Evolutionary conservation across 257 asterid genomes (phyloP).

Genomic region (Mitragyna speciosa): DNA sequence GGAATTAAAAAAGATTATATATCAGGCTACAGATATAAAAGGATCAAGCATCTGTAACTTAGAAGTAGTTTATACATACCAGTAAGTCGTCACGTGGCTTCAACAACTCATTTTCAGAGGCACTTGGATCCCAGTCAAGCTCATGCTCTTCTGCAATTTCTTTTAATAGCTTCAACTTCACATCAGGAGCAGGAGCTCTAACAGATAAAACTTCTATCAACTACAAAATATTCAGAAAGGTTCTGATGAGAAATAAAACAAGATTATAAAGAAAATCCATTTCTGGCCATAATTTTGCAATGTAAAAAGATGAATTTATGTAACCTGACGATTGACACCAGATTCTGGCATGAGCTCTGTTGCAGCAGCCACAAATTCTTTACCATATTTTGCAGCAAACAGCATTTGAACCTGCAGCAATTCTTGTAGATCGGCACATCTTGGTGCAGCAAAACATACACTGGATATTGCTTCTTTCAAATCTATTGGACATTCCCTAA

Average conservation of each 20-base stretch:
- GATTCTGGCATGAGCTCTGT: conserved; percentile 95
- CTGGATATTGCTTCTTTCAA: conserved; percentile 97
- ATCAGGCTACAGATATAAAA: conserved; percentile 14
- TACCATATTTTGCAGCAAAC: conserved; percentile 84
- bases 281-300: background rate
- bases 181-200: conserved; percentile 92
- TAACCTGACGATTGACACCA: conserved; percentile 97
- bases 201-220: conserved; percentile 79
- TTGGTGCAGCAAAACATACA: conserved; percentile 95
- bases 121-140: conserved; percentile 90
- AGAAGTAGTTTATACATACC: conserved; percentile 37
- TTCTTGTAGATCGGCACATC: conserved; percentile 94
- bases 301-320: conserved; percentile 7
- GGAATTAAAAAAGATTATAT: conserved; percentile 23
- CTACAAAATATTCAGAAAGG: conserved; percentile 32
- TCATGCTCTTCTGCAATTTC: conserved; percentile 91
- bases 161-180: conserved; percentile 78
- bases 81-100: conserved; percentile 88
- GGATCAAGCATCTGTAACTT: background rate
- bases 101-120: conserved; percentile 66
- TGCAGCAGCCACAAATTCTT: conserved; percentile 82
- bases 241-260: conserved; percentile 9
- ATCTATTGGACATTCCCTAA: conserved; percentile 97
- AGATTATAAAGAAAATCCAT: background rate
- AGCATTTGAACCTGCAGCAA: conserved; percentile 70